Base-by-base conservation (phyloP, 345 rosid genomes). In the Brassica nigra region DNA sequence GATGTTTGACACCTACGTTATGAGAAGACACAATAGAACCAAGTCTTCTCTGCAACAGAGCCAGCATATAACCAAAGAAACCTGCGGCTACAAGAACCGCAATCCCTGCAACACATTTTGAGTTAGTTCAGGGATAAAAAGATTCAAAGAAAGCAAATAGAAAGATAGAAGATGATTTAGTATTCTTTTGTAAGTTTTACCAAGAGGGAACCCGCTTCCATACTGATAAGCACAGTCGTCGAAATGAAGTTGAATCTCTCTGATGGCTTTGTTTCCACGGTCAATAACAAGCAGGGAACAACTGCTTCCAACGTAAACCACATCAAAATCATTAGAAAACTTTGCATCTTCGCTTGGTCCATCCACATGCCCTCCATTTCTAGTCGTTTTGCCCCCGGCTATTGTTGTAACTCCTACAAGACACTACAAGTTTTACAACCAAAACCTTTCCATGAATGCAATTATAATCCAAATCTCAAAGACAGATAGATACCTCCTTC, bases 271-370 rank as follows among this genome's bases (percentile, higher is more conserved):
- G 80, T 91, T 91, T 83, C 98, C 98, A 83, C 99, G 85, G 86
- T 95, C 99, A 66, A 93, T 91, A 61, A 95, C 98, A 8, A 95
- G 96, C 4, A 95, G 77, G 30, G 99, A 95, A 82, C 99, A 95
- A 77, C 99, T 95, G 82, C 99, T 95, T 82, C 99, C 99, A 37
- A 95, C 71, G 37, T 95, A 95, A 79, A 93, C 93, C 81, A 91
- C 90, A 79, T 95, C 99, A 84, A 95, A 95, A 81, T 95, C 99
- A 85, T 87, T 84, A 5, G 99, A 95, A 73, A 95, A 90, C 71
- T 91, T 93, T 66, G 98, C 99, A 84, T 95, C 99, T 84, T 88
- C 99, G 77, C 98, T 95, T 5, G 98, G 96, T 76, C 99, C 99
- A 85, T 95, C 98, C n/a, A 90, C 90, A 84, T 93, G 97, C 67